Conservation (phyloP, 139 green algal species). For the Chloropicon primus region DNA sequence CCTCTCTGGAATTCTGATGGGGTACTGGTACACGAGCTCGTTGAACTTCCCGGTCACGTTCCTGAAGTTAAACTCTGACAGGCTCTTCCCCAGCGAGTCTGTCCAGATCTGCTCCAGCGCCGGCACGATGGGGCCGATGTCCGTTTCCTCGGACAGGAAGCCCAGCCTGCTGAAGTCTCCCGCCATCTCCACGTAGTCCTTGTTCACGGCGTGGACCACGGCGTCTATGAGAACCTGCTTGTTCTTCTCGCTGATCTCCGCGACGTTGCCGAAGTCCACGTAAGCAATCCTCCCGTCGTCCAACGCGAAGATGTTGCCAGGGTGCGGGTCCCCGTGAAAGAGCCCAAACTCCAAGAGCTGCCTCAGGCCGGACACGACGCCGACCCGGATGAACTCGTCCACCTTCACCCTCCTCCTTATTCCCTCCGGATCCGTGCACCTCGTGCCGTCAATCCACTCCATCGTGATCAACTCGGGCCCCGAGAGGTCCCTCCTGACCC, state of each 20-base stretch:
- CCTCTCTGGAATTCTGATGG: slow-evolving; percentile 75
- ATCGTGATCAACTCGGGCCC: slow-evolving; percentile 71
- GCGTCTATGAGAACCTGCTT: slow-evolving; percentile 83
- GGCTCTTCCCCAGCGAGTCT: slow-evolving; percentile 64
- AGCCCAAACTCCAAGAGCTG: slow-evolving; percentile 98
- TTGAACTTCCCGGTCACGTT: slow-evolving; percentile 61
- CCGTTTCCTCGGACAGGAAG: slow-evolving; percentile 77
- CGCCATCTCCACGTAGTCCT: slow-evolving; percentile 92
- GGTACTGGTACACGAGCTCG: slow-evolving; percentile 22
- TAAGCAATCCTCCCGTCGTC: slow-evolving; percentile 95
- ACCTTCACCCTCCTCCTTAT: slow-evolving; percentile 64
- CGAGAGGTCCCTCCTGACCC: slow-evolving; percentile 67
- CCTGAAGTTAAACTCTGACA: slow-evolving; percentile 95
- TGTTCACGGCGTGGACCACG: slow-evolving; percentile 96
- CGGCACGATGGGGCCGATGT: slow-evolving; percentile 81
- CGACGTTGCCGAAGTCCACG: slow-evolving; percentile 98
- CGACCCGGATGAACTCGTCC: slow-evolving; percentile 80
- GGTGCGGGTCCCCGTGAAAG: slow-evolving; percentile 94
- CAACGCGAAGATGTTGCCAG: slow-evolving; percentile 94
- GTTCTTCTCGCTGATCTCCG: slow-evolving; percentile 73
- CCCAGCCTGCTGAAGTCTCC: slow-evolving; percentile 94
- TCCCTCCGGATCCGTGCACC: slow-evolving; percentile 68
- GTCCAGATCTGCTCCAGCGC: slow-evolving; percentile 96
- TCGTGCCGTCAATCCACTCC: slow-evolving; percentile 98
- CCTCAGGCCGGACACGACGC: slow-evolving; percentile 80